Conservation (phyloP, 2,329 filamentous ascomycete species). For the Coleophoma crateriformis region DNA sequence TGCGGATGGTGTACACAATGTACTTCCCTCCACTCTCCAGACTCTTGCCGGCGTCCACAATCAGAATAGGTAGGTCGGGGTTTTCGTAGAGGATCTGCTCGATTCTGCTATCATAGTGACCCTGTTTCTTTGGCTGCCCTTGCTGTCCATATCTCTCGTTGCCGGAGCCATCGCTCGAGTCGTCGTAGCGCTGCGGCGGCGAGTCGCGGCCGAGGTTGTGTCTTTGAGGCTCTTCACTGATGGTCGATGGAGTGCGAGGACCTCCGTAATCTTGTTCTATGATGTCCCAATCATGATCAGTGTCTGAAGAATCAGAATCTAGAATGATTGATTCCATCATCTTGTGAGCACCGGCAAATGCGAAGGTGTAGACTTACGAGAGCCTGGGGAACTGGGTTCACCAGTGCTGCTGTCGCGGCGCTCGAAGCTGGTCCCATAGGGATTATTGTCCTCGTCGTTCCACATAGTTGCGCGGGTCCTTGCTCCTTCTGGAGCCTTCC, state of each 20-base stretch:
- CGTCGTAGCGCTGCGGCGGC: conserved; percentile 17
- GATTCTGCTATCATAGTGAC: conserved; percentile 89
- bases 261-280: conserved; percentile 48
- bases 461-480: conserved; percentile 71
- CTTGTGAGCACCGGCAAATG: conserved; percentile 4
- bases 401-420: conserved; percentile 70
- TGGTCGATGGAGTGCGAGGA: conserved; percentile 47
- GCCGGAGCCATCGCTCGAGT: conserved; percentile 37
- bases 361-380: conserved; percentile 39
- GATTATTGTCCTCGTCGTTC: conserved; percentile 99
- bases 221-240: conserved; percentile 54
- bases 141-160: conserved; percentile 40
- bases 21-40: conserved; percentile 85
- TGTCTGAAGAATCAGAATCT: conserved; percentile 27
- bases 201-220: conserved; percentile 7
- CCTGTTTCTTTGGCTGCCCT: conserved; percentile 60
- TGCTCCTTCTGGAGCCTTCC: conserved; percentile 11
- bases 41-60: conserved; percentile 94
- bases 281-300: conserved; percentile 39
- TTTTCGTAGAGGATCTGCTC: conserved; percentile 98
- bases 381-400: conserved; percentile 56
- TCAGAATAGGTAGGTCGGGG: conserved; percentile 81
- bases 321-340: conserved; percentile 34
- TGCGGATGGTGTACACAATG: conserved; percentile 96
- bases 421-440: conserved; percentile 87